Base-by-base conservation (phyloP, 2,329 filamentous ascomycete species). In the Bipolaris sorokiniana region DNA sequence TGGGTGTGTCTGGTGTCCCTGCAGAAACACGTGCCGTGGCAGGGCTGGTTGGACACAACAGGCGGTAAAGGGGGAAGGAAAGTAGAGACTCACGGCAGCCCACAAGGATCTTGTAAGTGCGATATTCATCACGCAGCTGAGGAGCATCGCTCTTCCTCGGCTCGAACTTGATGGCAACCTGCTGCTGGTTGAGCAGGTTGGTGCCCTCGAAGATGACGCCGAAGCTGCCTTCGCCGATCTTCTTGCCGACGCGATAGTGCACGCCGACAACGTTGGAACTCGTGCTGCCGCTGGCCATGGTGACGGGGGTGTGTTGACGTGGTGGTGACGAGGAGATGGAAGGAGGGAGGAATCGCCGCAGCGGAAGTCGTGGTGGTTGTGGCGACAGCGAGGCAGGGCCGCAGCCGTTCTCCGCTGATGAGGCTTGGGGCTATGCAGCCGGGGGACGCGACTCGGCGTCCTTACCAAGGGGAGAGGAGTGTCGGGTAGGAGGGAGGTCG, bases 141-240 rank as follows among this genome's bases (percentile, higher is more conserved):
- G 95, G 95, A 76, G 95, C 95, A 82, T 99, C 95, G 79, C 94
- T 98, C 83, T 99, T 99, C 70, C 95, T 87, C 58, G 95, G 95
- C 89, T 99, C 95, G 81, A 99, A 99, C 84, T 99, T 99, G 84
- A 99, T 99, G 74, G 95, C 95, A 63, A 99, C 94, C 81, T 97
- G 93, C 79, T 98, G 95, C 80, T 96, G 97, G 84, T 99, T 99
- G 78, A 99, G 85, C 70, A 99, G 85, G 78, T 99, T 99, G 74
- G 93, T 98, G 69, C 95, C 95, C 80, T 98, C 95, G 75, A 98
- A 98, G 76, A 98, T 97, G 70, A 98, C 95, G 83, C 94, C 94
- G 75, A 98, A 98, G 37, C 92, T 97, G 65, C 94, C 94, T 86
- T 98, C 95, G 78, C 95, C 95, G 70, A 99, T 98, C 84, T 99